Base-by-base conservation (phyloP, 768 basidiomycete genomes). In the Mycena crocata region DNA sequence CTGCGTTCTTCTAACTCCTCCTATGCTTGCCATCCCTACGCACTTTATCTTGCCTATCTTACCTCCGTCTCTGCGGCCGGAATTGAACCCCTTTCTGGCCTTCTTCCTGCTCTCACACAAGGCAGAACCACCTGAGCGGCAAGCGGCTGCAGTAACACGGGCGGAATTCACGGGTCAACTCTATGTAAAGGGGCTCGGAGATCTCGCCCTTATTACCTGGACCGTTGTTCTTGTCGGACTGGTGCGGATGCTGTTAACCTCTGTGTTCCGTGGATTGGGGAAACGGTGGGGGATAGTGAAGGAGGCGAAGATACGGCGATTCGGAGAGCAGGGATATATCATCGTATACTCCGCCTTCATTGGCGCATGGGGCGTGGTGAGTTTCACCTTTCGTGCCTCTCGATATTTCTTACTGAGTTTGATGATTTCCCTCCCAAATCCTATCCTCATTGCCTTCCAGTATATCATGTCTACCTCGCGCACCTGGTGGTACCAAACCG, bases 311-410 rank as follows among this genome's bases (percentile, higher is more conserved):
- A 75, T 90, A 21, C 81, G 84, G 52, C 79, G 92, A 34, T 93
- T 93, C 71, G 89, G 86, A 39, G 92, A 93, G 76, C 93, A 91
- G 71, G 89, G 85, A 0, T 93, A 93, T 72, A 87, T 90, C 0
- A 54, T 87, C 46, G 54, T 87, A 23, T 93, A 93, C 75, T 91
- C 88, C 62, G 72, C 81, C 0, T 58, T 83, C 65, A 84, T 85
- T 69, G 85, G 87, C 5, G 62, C 74, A 3, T 84, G 87, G 78
- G 92, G 93, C 17, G 74, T 86, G 37, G 90, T 91, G 60, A 73
- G 90, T 72, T n/a, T n/a, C n/a, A n/a, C n/a, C 30, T 12, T n/a
- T n/a, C n/a, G n/a, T n/a, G n/a, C n/a, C n/a, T n/a, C n/a, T n/a
- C n/a, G n/a, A n/a, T n/a, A n/a, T 42, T 19, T 10, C 21, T 42